Conservation (phyloP, 176 grass and related monocot genomes). For the Poa annua region DNA sequence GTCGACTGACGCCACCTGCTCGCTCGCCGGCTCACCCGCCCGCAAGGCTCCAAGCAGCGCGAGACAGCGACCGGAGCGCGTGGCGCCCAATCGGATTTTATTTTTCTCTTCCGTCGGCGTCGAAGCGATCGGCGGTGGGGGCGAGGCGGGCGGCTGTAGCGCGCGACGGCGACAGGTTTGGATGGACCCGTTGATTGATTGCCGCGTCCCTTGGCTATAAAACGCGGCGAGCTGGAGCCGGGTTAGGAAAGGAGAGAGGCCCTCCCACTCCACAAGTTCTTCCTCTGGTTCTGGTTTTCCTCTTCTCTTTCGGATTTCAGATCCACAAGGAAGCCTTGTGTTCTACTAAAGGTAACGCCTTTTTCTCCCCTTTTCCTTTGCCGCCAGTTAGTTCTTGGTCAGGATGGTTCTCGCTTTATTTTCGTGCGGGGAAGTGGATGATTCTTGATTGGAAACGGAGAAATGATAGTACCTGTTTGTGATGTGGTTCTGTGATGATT, state of each 20-base stretch:
- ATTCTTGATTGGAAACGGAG: conserved; percentile 24
- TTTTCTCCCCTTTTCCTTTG: background rate
- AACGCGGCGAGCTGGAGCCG: conserved; percentile 10
- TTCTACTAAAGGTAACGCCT: conserved; percentile 25
- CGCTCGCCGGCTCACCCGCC: background rate
- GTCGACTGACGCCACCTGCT: conserved; percentile 24
- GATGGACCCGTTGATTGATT: background rate
- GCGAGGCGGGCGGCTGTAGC: conserved; percentile 16
- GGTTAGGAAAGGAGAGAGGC: conserved; percentile 26
- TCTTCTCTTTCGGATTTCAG: conserved; percentile 3
- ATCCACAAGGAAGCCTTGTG: conserved; percentile 1
- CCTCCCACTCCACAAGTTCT: conserved; percentile 23
- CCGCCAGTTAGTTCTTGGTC: conserved; percentile 11
- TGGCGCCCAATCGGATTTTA: background rate
- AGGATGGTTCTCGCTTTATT: background rate
- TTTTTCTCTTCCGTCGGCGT: conserved; percentile 20
- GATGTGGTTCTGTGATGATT: background rate
- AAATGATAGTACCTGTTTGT: background rate
- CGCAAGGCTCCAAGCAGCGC: conserved; percentile 33
- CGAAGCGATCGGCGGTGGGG: conserved; percentile 26
- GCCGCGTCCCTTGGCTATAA: conserved; percentile 40
- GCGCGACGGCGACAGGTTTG: conserved; percentile 33
- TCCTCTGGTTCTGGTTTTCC: conserved; percentile 4
- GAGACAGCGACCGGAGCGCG: conserved; percentile 6
- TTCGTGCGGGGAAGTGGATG: background rate